Evolutionary conservation across 805 yeast species (phyloP).

Genomic region (Candida bentonensis): DNA sequence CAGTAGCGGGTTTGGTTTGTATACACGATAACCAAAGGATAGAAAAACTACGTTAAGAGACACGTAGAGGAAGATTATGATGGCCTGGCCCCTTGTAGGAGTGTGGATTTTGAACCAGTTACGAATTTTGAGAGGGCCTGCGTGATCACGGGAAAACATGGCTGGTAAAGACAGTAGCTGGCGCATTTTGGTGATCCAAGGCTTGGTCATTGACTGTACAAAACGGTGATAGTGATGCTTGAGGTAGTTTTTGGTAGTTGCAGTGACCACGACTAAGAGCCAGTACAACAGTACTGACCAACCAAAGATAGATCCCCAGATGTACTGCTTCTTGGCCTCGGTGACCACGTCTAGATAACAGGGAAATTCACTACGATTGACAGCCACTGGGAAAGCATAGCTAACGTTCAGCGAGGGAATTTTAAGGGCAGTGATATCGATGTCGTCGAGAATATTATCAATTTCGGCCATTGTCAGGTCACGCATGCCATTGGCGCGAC

Average conservation of each 20-base stretch:
- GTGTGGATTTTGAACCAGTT: neutral
- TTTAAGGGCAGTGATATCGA: neutral
- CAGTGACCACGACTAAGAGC: neutral
- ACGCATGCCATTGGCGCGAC: neutral
- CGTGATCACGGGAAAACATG: neutral
- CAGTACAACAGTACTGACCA: neutral
- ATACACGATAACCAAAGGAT: slow-evolving; percentile 12
- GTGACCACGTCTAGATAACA: neutral
- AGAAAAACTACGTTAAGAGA: slow-evolving; percentile 18
- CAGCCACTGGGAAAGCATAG: neutral
- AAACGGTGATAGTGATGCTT: neutral
- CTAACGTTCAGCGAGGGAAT: neutral
- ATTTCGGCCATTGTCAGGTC: neutral
- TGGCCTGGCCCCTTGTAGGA: slow-evolving; percentile 31
- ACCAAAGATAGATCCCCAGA: neutral
- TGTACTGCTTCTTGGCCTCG: neutral
- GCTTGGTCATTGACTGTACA: neutral
- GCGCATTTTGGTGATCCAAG: neutral
- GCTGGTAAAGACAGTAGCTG: neutral
- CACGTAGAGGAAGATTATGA: slow-evolving; percentile 22
- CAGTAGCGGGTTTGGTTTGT: slow-evolving; percentile 10
- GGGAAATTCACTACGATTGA: neutral
- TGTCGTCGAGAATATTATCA: neutral
- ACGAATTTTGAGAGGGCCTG: neutral
- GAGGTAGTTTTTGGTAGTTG: neutral